phyloP scores from a whole-genome alignment of 139 green algal genomes.

The Closterium sp. region DNA sequence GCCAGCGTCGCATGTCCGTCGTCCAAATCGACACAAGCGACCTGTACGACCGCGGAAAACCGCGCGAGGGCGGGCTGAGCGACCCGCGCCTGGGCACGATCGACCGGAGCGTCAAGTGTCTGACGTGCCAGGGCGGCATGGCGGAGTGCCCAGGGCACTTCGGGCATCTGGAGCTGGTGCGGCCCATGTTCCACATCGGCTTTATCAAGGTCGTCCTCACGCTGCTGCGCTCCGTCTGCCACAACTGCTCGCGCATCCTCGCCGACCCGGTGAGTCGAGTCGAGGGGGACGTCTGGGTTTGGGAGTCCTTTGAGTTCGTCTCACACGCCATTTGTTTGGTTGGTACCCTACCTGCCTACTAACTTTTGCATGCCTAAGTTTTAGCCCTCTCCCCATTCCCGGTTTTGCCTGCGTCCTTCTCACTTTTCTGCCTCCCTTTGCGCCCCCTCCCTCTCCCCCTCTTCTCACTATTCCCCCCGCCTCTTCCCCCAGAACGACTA shows the following conservation, averaged over 20 bases:
- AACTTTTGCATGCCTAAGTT: too few species aligned
- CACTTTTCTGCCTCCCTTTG: too few species aligned
- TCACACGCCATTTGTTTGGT: too few species aligned
- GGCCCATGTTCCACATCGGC: constrained; percentile 93
- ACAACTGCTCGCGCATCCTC: constrained; percentile 85
- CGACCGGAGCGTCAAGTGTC: constrained; percentile 57
- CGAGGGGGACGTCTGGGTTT: too few species aligned
- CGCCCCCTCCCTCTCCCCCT: too few species aligned
- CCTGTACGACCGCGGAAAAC: constrained; percentile 86
- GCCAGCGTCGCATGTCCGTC: constrained; percentile 56
- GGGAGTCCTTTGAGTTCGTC: too few species aligned
- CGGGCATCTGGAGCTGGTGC: constrained; percentile 93
- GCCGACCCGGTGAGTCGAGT: constrained; percentile 55
- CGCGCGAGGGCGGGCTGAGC: constrained; percentile 83
- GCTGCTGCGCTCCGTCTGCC: constrained; percentile 91
- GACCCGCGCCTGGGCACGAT: constrained; percentile 94
- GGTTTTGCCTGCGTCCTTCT: neutral
- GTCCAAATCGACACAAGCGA: constrained; percentile 59
- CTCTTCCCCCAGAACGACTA: constrained; percentile 17
- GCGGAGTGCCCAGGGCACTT: constrained; percentile 96
- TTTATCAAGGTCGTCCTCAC: constrained; percentile 94
- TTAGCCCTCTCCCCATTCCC: too few species aligned
- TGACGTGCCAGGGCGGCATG: constrained; percentile 42
- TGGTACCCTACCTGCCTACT: neutral
- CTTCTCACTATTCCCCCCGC: too few species aligned